Percentiles rank a stretch among this genome's conserved stretches.
phyloP scores from a whole-genome alignment of 2,329 filamentous ascomycete genomes.

The Talaromyces sp. region DNA sequence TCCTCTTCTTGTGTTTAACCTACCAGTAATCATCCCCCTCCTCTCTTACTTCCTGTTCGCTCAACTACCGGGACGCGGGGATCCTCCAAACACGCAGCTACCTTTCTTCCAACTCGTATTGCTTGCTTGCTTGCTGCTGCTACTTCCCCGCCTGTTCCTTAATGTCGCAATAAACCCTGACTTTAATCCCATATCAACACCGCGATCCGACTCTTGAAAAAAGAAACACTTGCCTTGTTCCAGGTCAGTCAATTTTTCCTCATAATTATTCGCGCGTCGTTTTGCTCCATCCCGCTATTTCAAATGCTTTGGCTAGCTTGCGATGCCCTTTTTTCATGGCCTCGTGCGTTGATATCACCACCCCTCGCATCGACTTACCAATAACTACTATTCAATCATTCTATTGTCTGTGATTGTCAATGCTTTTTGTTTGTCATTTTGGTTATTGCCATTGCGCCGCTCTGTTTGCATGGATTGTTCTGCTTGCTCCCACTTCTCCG shows the following conservation, averaged over 20 bases:
- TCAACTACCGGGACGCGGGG: neutral
- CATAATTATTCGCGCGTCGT: neutral
- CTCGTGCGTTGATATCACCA: slow-evolving; percentile 11
- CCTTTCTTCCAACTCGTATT: neutral
- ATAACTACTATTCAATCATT: neutral
- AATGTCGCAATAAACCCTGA: slow-evolving; percentile 7
- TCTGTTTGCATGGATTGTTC: neutral
- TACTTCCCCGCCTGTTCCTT: slow-evolving; percentile 19
- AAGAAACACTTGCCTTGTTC: neutral
- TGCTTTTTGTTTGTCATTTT: neutral
- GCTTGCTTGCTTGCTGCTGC: slow-evolving; percentile 13
- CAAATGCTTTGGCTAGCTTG: neutral
- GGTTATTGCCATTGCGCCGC: neutral
- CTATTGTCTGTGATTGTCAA: neutral
- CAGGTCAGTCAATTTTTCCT: slow-evolving; percentile 7
- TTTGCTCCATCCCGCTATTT: neutral
- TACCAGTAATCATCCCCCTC: neutral
- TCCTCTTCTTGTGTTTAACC: slow-evolving; percentile 18
- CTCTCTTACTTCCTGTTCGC: neutral
- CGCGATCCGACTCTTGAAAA: neutral
- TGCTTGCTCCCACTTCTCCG: neutral
- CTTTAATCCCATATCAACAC: slow-evolving; percentile 4
- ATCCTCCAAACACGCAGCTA: neutral
- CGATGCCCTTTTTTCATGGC: slow-evolving; percentile 3
- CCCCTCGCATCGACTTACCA: neutral